Conservation (phyloP, 2,329 filamentous ascomycete genomes). For the Aspergillus sp. region DNA sequence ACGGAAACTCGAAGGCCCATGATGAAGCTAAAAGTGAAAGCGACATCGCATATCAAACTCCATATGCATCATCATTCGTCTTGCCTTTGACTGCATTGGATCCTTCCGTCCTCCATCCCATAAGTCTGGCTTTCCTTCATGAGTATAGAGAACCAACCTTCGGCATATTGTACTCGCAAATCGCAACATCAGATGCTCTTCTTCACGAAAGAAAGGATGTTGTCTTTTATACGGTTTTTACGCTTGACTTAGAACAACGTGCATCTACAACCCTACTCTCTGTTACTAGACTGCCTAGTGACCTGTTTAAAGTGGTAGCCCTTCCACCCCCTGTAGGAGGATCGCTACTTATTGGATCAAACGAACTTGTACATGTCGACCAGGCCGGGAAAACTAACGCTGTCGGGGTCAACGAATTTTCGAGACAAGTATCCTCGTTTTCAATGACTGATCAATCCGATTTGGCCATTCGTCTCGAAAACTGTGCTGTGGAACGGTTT, state of each 20-base stretch:
- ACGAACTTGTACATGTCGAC: slow-evolving; percentile 92
- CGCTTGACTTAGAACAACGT: slow-evolving; percentile 86
- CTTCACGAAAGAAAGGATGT: slow-evolving; percentile 76
- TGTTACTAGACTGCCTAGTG: slow-evolving; percentile 79
- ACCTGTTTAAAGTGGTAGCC: slow-evolving; percentile 78
- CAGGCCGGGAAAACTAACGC: slow-evolving; percentile 93
- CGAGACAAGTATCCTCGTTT: slow-evolving; percentile 78
- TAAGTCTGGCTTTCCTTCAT: slow-evolving; percentile 89
- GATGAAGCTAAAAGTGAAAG: slow-evolving; percentile 31
- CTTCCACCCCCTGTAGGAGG: slow-evolving; percentile 85
- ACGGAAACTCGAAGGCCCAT: slow-evolving; percentile 34
- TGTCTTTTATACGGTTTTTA: slow-evolving; percentile 90
- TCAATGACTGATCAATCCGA: slow-evolving; percentile 82
- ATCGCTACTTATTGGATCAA: slow-evolving; percentile 79
- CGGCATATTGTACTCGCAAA: slow-evolving; percentile 81
- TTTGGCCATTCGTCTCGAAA: slow-evolving; percentile 76
- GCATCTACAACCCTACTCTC: slow-evolving; percentile 91
- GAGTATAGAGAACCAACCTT: slow-evolving; percentile 98
- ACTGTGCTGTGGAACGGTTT: slow-evolving; percentile 73
- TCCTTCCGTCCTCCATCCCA: slow-evolving; percentile 79
- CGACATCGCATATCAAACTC: slow-evolving; percentile 53
- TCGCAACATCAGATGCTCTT: slow-evolving; percentile 71
- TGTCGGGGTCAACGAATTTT: slow-evolving; percentile 88
- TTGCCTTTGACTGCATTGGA: slow-evolving; percentile 86
- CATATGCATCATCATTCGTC: slow-evolving; percentile 90